These are phyloP conservation scores for Fusarium sulawesiense DNA, from an alignment of 2,329 filamentous ascomycete genomes.

Conservation along the genomic window DNA sequence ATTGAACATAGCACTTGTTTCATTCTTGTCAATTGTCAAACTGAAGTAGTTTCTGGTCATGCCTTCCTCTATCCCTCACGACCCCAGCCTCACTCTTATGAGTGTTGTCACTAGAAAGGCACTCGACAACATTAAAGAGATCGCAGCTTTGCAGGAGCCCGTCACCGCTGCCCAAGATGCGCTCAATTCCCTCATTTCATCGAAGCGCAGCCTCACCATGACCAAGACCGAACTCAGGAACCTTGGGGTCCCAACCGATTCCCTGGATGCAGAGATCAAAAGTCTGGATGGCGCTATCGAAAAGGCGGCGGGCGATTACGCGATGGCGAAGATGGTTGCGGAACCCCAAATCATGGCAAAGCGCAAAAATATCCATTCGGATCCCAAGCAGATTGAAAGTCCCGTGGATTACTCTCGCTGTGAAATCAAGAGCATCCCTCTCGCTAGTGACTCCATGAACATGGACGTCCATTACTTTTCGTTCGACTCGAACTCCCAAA, in stretches of 20 bases:
- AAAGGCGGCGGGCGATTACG: background rate
- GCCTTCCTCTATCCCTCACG: conserved; percentile 22
- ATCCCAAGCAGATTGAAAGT: conserved; percentile 14
- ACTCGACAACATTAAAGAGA: background rate
- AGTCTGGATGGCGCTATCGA: background rate
- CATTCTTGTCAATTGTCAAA: accelerated
- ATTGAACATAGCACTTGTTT: no score
- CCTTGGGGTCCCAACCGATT: background rate
- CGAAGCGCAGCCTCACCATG: conserved; percentile 27
- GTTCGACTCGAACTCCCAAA: background rate
- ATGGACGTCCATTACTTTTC: conserved; percentile 36
- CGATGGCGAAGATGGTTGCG: background rate
- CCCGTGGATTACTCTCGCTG: conserved; percentile 22
- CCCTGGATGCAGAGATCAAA: background rate
- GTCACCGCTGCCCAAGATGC: conserved; percentile 25
- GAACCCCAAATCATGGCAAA: background rate
- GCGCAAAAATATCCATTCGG: background rate
- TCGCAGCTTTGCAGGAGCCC: background rate
- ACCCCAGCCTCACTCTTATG: conserved; percentile 20
- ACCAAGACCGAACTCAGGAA: conserved; percentile 34
- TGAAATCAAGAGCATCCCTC: conserved; percentile 25
- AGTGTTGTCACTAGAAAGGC: conserved; percentile 2
- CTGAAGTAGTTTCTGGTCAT: background rate
- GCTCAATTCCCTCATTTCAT: conserved; percentile 25
- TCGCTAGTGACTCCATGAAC: conserved; percentile 26